Evolutionary conservation across 2,329 filamentous ascomycete genomes (phyloP).

Genomic region (Fusarium subtropicale): DNA sequence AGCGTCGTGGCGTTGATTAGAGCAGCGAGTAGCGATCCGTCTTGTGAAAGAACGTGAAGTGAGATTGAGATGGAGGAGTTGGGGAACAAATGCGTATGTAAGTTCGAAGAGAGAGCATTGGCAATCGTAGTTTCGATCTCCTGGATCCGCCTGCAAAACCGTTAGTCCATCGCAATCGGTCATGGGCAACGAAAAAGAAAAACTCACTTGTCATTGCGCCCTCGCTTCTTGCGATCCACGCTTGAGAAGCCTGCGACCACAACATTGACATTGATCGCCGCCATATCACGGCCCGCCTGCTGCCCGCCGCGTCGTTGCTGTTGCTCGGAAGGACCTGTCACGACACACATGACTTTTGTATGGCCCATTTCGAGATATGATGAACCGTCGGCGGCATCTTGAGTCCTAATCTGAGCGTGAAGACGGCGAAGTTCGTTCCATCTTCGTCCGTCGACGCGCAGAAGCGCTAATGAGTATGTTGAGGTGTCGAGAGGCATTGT

Average conservation of each 20-base stretch:
- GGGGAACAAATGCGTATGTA: constrained; percentile 90
- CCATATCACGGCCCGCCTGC: constrained; percentile 59
- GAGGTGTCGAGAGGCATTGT: constrained; percentile 97
- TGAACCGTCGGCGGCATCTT: constrained; percentile 91
- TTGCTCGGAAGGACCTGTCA: constrained; percentile 84
- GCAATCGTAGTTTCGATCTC: constrained; percentile 85
- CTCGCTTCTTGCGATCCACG: constrained; percentile 83
- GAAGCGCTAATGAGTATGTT: constrained; percentile 86
- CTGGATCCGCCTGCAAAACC: constrained; percentile 72
- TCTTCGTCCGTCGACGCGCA: constrained; percentile 84
- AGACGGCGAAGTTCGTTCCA: constrained; percentile 97
- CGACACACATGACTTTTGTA: constrained; percentile 94
- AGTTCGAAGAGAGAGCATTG: constrained; percentile 78
- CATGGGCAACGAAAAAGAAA: constrained; percentile 4
- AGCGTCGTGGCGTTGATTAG: constrained; percentile 92
- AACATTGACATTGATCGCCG: constrained; percentile 81
- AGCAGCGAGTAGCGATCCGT: constrained; percentile 89
- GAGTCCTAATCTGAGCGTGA: constrained; percentile 89
- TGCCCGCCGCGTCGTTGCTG: constrained; percentile 54
- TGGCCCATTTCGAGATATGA: constrained; percentile 97
- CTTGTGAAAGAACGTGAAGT: constrained; percentile 88
- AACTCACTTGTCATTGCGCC: constrained; percentile 79
- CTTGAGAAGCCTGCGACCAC: constrained; percentile 89
- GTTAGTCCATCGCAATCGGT: neutral
- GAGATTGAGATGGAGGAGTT: constrained; percentile 86